Percentiles rank a stretch among this genome's conserved stretches.
Evolutionary conservation across 352 stramenopile genomes (phyloP).

Genomic region (Globisporangium canariense): DNA sequence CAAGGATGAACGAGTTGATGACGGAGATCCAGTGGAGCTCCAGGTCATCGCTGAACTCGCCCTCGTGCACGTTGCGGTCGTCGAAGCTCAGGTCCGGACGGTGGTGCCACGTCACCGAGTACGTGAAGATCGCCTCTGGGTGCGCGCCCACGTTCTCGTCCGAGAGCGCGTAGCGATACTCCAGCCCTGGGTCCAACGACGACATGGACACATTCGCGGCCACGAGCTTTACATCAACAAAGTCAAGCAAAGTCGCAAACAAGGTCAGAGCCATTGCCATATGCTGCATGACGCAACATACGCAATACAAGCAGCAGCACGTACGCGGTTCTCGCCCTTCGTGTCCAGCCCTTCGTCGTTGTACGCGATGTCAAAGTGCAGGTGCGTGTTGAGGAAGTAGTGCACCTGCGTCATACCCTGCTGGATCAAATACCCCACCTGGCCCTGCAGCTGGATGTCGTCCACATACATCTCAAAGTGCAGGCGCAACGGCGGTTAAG

Average conservation of each 20-base stretch:
- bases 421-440: conserved; percentile 90
- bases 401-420: conserved; percentile 61
- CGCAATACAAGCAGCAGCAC: not conserved
- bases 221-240: conserved; percentile 39
- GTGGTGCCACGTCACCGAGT: conserved; percentile 95
- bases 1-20: conserved; percentile 98
- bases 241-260: not conserved
- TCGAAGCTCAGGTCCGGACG: conserved; percentile 85
- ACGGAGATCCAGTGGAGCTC: conserved; percentile 98
- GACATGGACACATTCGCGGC: conserved; percentile 69
- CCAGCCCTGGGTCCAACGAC: conserved; percentile 48
- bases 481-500: not conserved
- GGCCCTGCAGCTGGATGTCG: conserved; percentile 95
- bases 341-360: conserved; percentile 88
- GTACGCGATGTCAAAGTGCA: conserved; percentile 95
- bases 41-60: conserved; percentile 49
- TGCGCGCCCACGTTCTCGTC: conserved; percentile 33
- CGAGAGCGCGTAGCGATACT: conserved; percentile 59
- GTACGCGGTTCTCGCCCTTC: conserved; percentile 63
- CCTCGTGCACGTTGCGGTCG: conserved; percentile 86
- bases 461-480: conserved; percentile 98
- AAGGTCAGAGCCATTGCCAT: not conserved
- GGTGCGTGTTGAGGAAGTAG: conserved; percentile 95
- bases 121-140: conserved; percentile 88
- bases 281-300: not conserved